Conservation (phyloP, 2,329 filamentous ascomycete species). For the Talaromyces marneffei region DNA sequence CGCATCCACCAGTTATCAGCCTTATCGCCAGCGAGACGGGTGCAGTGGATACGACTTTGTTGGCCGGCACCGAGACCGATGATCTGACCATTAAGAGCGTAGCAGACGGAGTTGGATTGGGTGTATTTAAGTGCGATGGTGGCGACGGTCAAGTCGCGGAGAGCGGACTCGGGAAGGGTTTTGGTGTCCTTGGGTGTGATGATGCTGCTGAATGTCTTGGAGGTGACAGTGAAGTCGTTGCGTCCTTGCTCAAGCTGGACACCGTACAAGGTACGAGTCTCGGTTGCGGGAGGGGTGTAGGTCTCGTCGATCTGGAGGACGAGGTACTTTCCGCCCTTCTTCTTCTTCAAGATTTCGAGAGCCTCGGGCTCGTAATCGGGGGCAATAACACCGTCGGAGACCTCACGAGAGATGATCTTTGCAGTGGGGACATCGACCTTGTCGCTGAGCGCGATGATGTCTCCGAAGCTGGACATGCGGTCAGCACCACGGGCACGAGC, state of each 20-base stretch:
- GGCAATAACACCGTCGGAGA: slow-evolving; percentile 94
- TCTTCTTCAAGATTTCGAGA: slow-evolving; percentile 87
- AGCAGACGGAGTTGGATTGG: slow-evolving; percentile 98
- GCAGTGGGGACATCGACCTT: slow-evolving; percentile 87
- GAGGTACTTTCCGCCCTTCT: slow-evolving; percentile 96
- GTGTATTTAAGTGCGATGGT: slow-evolving; percentile 99
- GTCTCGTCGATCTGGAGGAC: slow-evolving; percentile 89
- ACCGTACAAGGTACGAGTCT: slow-evolving; percentile 85
- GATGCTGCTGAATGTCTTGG: slow-evolving; percentile 74
- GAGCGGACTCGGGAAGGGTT: slow-evolving; percentile 69
- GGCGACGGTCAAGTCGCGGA: slow-evolving; percentile 85
- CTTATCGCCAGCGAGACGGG: slow-evolving; percentile 93
- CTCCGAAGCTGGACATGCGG: slow-evolving; percentile 97
- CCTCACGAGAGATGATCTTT: slow-evolving; percentile 96
- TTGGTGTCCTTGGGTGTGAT: slow-evolving; percentile 76
- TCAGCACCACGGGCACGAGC: slow-evolving; percentile 92
- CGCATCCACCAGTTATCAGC: slow-evolving; percentile 99
- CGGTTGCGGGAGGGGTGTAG: slow-evolving; percentile 67
- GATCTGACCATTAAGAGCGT: slow-evolving; percentile 87
- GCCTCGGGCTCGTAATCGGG: slow-evolving; percentile 80
- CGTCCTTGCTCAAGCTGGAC: slow-evolving; percentile 83
- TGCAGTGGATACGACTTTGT: slow-evolving; percentile 98
- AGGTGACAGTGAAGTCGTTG: slow-evolving; percentile 83
- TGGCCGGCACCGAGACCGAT: slow-evolving; percentile 93
- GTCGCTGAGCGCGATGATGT: slow-evolving; percentile 89